Evolutionary conservation across 768 basidiomycete species (phyloP), one percentile per base, ranked within the genome.

Genomic region (Phylloporus sp.): DNA sequence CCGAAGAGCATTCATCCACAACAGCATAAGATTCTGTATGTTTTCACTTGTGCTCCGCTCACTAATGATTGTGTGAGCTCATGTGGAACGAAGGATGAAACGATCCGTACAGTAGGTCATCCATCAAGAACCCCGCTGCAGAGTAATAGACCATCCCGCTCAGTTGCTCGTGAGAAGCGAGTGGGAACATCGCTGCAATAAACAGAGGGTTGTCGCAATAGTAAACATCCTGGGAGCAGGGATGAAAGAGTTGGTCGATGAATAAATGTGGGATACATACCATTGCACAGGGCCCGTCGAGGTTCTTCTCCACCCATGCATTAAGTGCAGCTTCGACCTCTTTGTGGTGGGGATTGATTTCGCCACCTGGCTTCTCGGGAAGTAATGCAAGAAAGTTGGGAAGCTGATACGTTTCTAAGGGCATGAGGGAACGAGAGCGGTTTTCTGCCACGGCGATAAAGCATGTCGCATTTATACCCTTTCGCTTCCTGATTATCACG

Each of bases 311-410:
- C 21, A 65, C 58, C 60, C 60, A 64, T 38, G 55, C 32, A 15
- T 57, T 50, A 26, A 55, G 64, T 21, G 48, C 52, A 6, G 28
- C 20, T 31, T 64, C 49, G 7, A 56, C 58, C 3, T 55, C 62
- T 42, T 42, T 50, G 26, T 66, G 66, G 37, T 48, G 18, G 11
- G 55, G 54, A 29, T 56, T 66, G 23, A 65, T 66, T 15, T 49
- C 47, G 17, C 55, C 61, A 6, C 65, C 58, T 10, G 65, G 51
- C 39, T 67, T 65, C 50, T 48, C 46, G 15, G 63, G 61, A 21
- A 62, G 52, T 11, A 59, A 42, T 20, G 35, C 37, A 9, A 62
- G 54, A 24, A 65, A 52, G 40, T 54, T 33, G n/a, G 63, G 64
- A 38, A 65, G 47, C 27, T 40, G 63, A 26, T 53, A 62, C 14